Percentiles rank a stretch among this genome's conserved stretches.
Conservation (phyloP, 176 grass and related monocot genomes). For the Aegilops longissima region DNA sequence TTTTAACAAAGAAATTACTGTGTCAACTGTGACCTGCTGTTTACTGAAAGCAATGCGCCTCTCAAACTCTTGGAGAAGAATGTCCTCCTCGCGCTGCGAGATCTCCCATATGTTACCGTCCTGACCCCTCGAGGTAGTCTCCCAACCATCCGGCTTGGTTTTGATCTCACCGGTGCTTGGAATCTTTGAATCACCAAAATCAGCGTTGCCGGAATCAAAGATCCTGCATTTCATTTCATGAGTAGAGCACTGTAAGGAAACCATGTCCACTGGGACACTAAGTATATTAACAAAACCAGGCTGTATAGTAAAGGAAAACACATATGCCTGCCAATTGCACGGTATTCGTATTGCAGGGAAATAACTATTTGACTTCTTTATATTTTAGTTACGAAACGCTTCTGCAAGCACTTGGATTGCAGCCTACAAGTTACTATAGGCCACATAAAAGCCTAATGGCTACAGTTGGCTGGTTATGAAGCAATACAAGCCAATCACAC, state of each 20-base stretch:
- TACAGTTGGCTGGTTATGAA: not conserved
- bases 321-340: not conserved
- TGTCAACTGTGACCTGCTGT: conserved; percentile 56
- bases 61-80: conserved; percentile 98
- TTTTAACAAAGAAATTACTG: not conserved
- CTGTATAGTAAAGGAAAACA: not conserved
- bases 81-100: conserved; percentile 87
- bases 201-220: conserved; percentile 78
- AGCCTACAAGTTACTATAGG: not conserved
- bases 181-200: conserved; percentile 64
- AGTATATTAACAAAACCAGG: conserved; percentile 23
- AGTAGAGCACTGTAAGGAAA: not conserved
- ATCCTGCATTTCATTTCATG: conserved; percentile 53
- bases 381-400: not conserved
- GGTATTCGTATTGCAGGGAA: not conserved
- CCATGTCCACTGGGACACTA: not conserved
- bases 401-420: not conserved
- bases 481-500: conserved; percentile 16
- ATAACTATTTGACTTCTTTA: not conserved
- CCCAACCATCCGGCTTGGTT: conserved; percentile 92
- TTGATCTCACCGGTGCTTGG: conserved; percentile 71
- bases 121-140: conserved; percentile 70
- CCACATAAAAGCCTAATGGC: not conserved
- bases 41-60: conserved; percentile 91
- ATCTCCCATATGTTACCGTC: conserved; percentile 94